These are phyloP conservation scores for Pholiota microspora DNA, from an alignment of 768 basidiomycete species.

Conservation along the genomic window DNA sequence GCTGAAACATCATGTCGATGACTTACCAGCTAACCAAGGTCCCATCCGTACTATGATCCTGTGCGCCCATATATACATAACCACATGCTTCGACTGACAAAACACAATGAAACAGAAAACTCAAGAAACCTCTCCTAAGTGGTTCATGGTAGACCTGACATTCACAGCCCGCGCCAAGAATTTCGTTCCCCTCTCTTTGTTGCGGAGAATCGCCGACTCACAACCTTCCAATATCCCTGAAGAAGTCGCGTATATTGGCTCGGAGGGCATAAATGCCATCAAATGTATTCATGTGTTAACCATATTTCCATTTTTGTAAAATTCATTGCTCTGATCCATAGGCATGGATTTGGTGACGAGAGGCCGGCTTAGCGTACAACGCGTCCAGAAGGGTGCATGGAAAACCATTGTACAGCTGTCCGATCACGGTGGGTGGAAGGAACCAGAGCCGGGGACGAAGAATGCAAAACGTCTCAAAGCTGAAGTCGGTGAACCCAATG, in stretches of 20 bases:
- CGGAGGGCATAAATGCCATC: slow-evolving; percentile 58
- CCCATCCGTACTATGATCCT: slow-evolving; percentile 80
- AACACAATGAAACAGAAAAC: too few relatives aligned
- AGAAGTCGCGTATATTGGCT: slow-evolving; percentile 65
- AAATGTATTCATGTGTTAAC: slow-evolving; percentile 45
- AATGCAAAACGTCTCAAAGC: slow-evolving; percentile 13
- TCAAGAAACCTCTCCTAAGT: slow-evolving; percentile 70
- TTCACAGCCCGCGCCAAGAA: slow-evolving; percentile 64
- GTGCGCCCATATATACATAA: too few relatives aligned
- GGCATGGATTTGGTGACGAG: slow-evolving; percentile 79
- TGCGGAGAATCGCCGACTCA: slow-evolving; percentile 59
- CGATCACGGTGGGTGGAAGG: slow-evolving; percentile 77
- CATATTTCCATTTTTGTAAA: neutral
- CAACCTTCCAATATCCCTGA: slow-evolving; percentile 38
- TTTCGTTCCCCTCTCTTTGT: slow-evolving; percentile 76
- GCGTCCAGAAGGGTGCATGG: slow-evolving; percentile 68
- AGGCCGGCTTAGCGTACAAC: slow-evolving; percentile 87
- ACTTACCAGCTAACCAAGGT: slow-evolving; percentile 22
- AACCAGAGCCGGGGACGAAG: slow-evolving; percentile 38
- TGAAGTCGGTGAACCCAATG: neutral
- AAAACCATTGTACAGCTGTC: slow-evolving; percentile 58
- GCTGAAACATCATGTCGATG: neutral
- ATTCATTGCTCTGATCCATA: slow-evolving; percentile 28
- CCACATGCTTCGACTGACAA: too few relatives aligned
- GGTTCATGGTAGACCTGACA: slow-evolving; percentile 89